Conservation (phyloP, 164 flowering plant genomes). For the Piper longum region DNA sequence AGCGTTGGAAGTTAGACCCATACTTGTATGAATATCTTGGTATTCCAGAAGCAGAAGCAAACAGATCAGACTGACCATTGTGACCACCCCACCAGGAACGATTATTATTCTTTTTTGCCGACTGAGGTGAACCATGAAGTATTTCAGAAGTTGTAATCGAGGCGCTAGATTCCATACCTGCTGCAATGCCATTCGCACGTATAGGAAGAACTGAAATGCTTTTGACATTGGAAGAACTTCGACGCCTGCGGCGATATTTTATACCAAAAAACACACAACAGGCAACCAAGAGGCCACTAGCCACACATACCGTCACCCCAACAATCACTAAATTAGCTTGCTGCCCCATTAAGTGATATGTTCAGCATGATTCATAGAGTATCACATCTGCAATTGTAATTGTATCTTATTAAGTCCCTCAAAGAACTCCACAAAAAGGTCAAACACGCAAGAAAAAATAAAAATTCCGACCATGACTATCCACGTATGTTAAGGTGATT, state of each 20-base stretch:
- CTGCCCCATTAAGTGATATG: slow-evolving; percentile 36
- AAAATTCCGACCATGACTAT: too few relatives aligned
- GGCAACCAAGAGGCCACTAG: slow-evolving; percentile 61
- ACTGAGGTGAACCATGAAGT: slow-evolving; percentile 13
- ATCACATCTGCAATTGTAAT: slow-evolving; percentile 32
- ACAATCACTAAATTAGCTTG: slow-evolving; percentile 48
- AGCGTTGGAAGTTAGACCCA: slow-evolving; percentile 8
- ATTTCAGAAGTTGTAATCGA: slow-evolving; percentile 38
- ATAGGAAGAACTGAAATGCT: slow-evolving; percentile 48
- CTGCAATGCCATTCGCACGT: slow-evolving; percentile 44
- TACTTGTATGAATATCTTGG: slow-evolving; percentile 87
- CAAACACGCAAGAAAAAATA: too few relatives aligned
- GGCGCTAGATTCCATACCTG: slow-evolving; percentile 55
- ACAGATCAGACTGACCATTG: slow-evolving; percentile 33
- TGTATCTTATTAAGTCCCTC: too few relatives aligned
- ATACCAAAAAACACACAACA: slow-evolving; percentile 36
- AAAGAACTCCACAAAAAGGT: too few relatives aligned
- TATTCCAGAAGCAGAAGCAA: slow-evolving; percentile 60
- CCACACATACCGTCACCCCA: slow-evolving; percentile 65
- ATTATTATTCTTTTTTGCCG: slow-evolving; percentile 18
- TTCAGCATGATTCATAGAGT: slow-evolving; percentile 10
- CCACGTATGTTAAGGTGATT: too few relatives aligned
- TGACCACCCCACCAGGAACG: slow-evolving; percentile 49
- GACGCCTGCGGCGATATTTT: slow-evolving; percentile 54
- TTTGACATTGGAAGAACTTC: slow-evolving; percentile 25